Percentiles rank a stretch among this genome's conserved stretches.
These are phyloP conservation scores for Aspergillus taichungensis DNA, from an alignment of 495 filamentous ascomycete genomes.

Conservation along the genomic window DNA sequence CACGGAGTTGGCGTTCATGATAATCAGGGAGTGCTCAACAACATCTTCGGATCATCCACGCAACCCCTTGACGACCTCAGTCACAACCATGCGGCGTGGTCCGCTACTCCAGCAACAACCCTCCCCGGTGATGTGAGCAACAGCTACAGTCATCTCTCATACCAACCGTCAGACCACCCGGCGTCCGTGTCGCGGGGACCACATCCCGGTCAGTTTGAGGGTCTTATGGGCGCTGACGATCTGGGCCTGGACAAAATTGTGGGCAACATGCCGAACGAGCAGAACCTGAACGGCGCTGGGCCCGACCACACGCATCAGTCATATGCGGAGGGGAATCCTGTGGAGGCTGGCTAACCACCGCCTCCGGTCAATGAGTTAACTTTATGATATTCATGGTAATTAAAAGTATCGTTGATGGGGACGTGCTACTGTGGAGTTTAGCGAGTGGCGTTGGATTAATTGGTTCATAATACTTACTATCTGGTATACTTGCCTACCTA, in stretches of 20 bases:
- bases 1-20: slow-evolving; percentile 27
- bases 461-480: too few species aligned
- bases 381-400: too few species aligned
- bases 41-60: slow-evolving; percentile 23
- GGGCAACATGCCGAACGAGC: slow-evolving; percentile 27
- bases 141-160: slow-evolving; percentile 31
- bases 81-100: slow-evolving; percentile 29
- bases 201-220: slow-evolving; percentile 29
- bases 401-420: too few species aligned
- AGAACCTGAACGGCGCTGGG: slow-evolving; percentile 32
- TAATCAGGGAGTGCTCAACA: slow-evolving; percentile 27
- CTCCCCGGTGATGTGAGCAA: slow-evolving; percentile 25
- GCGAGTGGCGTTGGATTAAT: too few species aligned
- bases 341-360: slow-evolving; percentile 23
- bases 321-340: slow-evolving; percentile 26
- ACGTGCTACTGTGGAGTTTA: too few species aligned
- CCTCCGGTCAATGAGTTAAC: too few species aligned
- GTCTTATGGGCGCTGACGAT: slow-evolving; percentile 29
- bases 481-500: too few species aligned
- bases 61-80: slow-evolving; percentile 33
- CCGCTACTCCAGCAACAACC: slow-evolving; percentile 19
- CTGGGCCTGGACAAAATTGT: slow-evolving; percentile 33
- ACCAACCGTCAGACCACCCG: slow-evolving; percentile 25
- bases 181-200: slow-evolving; percentile 27
- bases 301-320: slow-evolving; percentile 23